A percentile compares a stretch with the other conserved stretches of the same genome.
phyloP scores from a whole-genome alignment of 192 early-diverging fungal species.

The Rhizophlyctis rosea region DNA sequence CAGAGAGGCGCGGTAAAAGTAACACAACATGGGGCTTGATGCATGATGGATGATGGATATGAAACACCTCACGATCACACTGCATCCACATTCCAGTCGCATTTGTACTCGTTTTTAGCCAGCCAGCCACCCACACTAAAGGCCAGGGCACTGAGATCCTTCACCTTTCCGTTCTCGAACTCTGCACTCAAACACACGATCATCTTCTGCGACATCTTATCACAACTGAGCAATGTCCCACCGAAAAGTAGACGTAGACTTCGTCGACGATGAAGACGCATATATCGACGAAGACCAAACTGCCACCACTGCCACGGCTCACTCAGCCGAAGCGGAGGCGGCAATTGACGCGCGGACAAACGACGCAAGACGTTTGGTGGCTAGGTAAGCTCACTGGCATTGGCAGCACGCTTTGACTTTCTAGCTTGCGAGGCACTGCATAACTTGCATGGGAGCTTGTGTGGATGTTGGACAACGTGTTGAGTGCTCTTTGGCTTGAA shows the following conservation, averaged over 20 bases:
- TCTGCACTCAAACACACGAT: no score
- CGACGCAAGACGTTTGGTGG: constrained; percentile 64
- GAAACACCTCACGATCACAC: no score
- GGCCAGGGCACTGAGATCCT: no score
- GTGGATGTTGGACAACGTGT: not conserved
- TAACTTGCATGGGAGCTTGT: not conserved
- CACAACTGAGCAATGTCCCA: no score
- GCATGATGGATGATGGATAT: no score
- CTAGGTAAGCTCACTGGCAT: constrained; percentile 56
- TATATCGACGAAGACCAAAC: constrained; percentile 46
- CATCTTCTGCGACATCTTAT: no score
- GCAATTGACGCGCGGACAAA: constrained; percentile 53
- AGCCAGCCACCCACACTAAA: no score
- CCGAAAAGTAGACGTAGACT: constrained; percentile 67
- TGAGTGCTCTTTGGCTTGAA: not conserved
- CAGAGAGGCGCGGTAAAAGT: no score
- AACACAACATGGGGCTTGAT: no score
- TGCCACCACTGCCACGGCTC: constrained; percentile 21
- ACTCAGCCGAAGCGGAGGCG: constrained; percentile 40
- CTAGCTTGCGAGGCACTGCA: not conserved
- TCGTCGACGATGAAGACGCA: constrained; percentile 57
- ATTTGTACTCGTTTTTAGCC: no score
- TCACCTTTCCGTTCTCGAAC: no score
- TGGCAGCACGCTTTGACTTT: not conserved
- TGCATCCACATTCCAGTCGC: no score